Percentiles rank a stretch among this genome's conserved stretches.
Evolutionary conservation across 177 flowering plant genomes (phyloP).

Genomic region (Vitis hybrid): DNA sequence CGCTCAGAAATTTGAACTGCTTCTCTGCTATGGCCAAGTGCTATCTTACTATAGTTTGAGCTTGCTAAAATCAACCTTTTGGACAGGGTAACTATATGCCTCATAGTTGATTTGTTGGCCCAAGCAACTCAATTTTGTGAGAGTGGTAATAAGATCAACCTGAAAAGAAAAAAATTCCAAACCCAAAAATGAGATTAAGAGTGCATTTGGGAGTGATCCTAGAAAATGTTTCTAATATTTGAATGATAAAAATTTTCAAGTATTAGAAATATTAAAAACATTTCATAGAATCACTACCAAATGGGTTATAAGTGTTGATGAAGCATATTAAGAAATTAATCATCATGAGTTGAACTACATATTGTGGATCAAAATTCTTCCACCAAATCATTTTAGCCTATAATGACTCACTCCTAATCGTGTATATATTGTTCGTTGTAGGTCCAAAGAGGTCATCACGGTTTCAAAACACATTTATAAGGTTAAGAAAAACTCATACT

Average conservation of each 20-base stretch:
- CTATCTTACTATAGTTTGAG: slow-evolving; percentile 47
- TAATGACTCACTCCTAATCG: too few species aligned
- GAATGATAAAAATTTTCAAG: too few species aligned
- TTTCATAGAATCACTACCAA: too few species aligned
- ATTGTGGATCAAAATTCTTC: neutral
- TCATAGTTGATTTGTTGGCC: slow-evolving; percentile 89
- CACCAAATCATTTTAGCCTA: neutral
- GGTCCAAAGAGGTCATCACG: too few species aligned
- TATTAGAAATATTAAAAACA: too few species aligned
- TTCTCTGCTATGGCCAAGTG: too few species aligned
- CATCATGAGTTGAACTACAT: neutral
- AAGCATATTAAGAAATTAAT: neutral
- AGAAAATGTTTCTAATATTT: too few species aligned
- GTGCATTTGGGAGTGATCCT: too few species aligned
- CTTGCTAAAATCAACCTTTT: slow-evolving; percentile 68
- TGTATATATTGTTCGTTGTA: too few species aligned
- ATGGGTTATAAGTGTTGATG: neutral
- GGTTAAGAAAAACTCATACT: too few species aligned
- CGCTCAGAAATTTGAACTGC: too few species aligned
- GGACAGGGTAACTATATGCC: slow-evolving; percentile 81
- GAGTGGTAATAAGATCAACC: slow-evolving; percentile 90
- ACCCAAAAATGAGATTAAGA: neutral
- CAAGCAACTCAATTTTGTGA: slow-evolving; percentile 76
- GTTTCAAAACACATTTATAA: too few species aligned
- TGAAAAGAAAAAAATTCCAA: slow-evolving; percentile 22